Evolutionary conservation across 768 basidiomycete species (phyloP), one percentile per base, ranked within the genome.

Genomic region (Leucocoprinus sp.): DNA sequence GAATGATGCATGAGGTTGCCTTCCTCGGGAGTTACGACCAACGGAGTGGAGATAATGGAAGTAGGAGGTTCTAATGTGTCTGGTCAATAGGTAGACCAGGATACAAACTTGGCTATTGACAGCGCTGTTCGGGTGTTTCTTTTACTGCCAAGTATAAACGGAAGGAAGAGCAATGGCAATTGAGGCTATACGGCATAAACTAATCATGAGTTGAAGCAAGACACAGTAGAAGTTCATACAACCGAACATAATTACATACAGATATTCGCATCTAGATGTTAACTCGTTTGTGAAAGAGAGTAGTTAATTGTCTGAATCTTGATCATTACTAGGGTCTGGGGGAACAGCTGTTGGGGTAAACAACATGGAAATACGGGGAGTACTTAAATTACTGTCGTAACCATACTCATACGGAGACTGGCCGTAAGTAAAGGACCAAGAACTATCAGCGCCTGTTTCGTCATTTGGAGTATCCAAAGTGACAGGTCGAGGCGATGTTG

Each of bases 401-500:
- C 33, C 33, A 9, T 41, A 27, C 28, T 59, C 57, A 52, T 64
- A 68, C 22, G 68, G 61, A 12, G 66, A 60, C 49, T 64, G 58
- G 19, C 63, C 69, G 53, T 69, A 70, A 39, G 65, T 60, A 51
- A 67, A 62, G 39, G 65, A 50, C 66, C 74, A 76, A 31, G 58
- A 62, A 14, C 35, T 38, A 23, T 33, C 46, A 12, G 38, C 6
- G 8, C 27, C 39, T 26, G 39, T 31, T 33, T 48, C 46, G 35
- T 22, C 18, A 27, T 19, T 38, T 2, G 37, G 27, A 39, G 56
- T 42, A 37, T 64, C 62, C 40, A 56, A 48, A 29, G 56, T 62
- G 40, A 62, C 55, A 49, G 63, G 63, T 41, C 46, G 61, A 52
- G 52, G 49, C 28, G 50, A 55, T 28, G 59, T 57, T 24, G 56